These are phyloP conservation scores for Scheffersomyces lignicola DNA, from an alignment of 1,139 yeast genomes.

Conservation along the genomic window DNA sequence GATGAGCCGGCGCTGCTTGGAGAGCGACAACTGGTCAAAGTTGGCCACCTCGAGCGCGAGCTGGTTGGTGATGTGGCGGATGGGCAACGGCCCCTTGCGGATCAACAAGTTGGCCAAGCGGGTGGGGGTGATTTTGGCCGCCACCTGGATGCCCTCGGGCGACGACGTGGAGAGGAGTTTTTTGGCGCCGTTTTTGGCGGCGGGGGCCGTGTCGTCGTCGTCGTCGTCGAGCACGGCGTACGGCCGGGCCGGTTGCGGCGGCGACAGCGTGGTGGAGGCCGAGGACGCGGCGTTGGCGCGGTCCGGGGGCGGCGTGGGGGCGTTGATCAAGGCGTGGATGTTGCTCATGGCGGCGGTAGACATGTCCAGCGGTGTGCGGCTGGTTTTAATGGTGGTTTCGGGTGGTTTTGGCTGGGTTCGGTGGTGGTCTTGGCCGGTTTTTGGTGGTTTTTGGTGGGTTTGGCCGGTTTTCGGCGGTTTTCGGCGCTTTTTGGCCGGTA, in stretches of 20 bases:
- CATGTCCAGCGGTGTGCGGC: not conserved
- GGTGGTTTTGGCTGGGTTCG: not conserved
- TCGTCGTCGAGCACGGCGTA: not conserved
- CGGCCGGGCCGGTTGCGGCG: not conserved
- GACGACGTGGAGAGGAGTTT: slow-evolving; percentile 69
- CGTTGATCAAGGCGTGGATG: not conserved
- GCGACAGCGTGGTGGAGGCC: not conserved
- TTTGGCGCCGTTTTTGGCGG: slow-evolving; percentile 15
- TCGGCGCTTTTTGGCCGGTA: too few relatives aligned
- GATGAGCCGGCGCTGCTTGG: slow-evolving; percentile 86
- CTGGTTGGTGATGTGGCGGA: slow-evolving; percentile 83
- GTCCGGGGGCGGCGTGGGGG: slow-evolving; percentile 1
- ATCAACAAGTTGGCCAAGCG: slow-evolving; percentile 69
- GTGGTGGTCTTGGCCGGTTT: too few relatives aligned
- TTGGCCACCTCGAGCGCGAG: slow-evolving; percentile 74
- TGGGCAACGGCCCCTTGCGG: slow-evolving; percentile 84
- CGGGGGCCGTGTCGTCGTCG: slow-evolving; percentile 3
- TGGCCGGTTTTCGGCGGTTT: too few relatives aligned
- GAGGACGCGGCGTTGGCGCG: slow-evolving; percentile 1
- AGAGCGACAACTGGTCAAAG: slow-evolving; percentile 75
- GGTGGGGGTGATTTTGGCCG: slow-evolving; percentile 80
- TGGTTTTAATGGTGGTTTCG: not conserved
- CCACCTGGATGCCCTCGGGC: slow-evolving; percentile 87
- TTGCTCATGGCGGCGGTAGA: slow-evolving; percentile 2
- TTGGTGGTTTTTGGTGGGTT: too few relatives aligned